Evolutionary conservation across 202 grass and related monocot species (phyloP), one percentile per base, ranked within the genome.

Genomic region (Elaeis oleifera): DNA sequence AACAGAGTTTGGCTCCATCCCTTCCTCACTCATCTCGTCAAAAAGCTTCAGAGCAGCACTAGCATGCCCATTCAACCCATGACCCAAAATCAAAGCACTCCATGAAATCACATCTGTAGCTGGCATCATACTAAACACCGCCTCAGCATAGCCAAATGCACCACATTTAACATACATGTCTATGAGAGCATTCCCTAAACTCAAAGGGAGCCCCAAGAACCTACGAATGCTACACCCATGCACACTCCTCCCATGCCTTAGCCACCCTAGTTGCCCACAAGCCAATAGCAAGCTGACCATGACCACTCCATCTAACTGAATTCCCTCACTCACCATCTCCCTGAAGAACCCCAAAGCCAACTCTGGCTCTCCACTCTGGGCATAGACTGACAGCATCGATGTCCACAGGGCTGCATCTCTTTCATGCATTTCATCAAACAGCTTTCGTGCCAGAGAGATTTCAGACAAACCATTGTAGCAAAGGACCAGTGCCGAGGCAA

Each of bases 121-220:
- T 14, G n/a, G 70, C 76, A 89, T 83, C 53, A 32, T 8, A 1
- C 36, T 51, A 23, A 95, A 95, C 16, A 80, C 64, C 54, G 60
- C 78, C 49, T 76, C 68, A 1, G 89, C 89, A 14, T 60, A 85
- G 2, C 53, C 79, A 64, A 89, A 82, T 18, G 78, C 81, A 1
- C 84, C 89, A 2, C 84, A 89, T 65, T 95, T 95, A 21, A 85
- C 79, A 18, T 95, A 89, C 81, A 78, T 85, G 70, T 95, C 89
- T 13, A 85, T 64, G 2, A 95, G 79, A 0, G 81, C 81, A 56
- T 95, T 95, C 31, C 79, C 70, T 3, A 95, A 72, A 1, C 63
- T 65, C 23, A 85, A 69, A 1, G 78, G 73, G 4, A 80, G 61
- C 59, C 78, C 53, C 1, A 49, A 15, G n/a, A 71, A 66, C 71